Percentiles rank a stretch among this genome's conserved stretches.
Conservation (phyloP, 2,329 filamentous ascomycete genomes). For the Stachybotrys chlorohalonatus region DNA sequence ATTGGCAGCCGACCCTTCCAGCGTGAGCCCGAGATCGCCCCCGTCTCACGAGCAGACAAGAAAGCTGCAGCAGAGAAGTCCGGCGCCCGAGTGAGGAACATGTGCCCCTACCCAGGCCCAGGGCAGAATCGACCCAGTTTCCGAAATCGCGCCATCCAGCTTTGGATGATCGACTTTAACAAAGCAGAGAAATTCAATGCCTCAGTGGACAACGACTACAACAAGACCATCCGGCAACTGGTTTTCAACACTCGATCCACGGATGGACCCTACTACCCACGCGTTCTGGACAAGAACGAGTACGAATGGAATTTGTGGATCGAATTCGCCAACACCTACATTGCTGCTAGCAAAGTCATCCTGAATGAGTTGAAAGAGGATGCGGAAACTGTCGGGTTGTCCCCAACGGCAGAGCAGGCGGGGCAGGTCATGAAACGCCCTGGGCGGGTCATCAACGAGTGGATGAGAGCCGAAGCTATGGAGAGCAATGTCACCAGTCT, state of each 20-base stretch:
- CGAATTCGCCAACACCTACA: slow-evolving; percentile 2
- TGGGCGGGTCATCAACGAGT: slow-evolving; percentile 1
- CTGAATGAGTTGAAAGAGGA: neutral
- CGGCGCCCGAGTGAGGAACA: neutral
- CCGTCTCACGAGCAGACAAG: too few species aligned
- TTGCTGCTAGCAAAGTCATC: neutral
- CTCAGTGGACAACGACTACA: neutral
- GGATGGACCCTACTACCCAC: slow-evolving; percentile 2
- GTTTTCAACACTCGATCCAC: neutral
- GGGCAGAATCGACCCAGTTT: neutral
- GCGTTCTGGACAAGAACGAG: neutral
- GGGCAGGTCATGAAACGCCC: slow-evolving; percentile 1
- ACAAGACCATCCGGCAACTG: neutral
- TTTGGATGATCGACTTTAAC: slow-evolving; percentile 5
- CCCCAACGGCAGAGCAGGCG: neutral
- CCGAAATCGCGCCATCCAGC: neutral
- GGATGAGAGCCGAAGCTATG: slow-evolving; percentile 1
- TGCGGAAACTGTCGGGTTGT: neutral
- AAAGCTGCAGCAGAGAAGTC: neutral
- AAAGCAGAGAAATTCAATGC: neutral
- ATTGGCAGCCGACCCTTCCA: neutral
- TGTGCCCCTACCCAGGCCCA: neutral
- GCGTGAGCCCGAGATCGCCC: neutral
- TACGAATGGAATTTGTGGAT: slow-evolving; percentile 3
- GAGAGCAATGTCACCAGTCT: neutral